Base-by-base conservation (phyloP, 2,329 filamentous ascomycete genomes). In the Aspergillus proliferans region DNA sequence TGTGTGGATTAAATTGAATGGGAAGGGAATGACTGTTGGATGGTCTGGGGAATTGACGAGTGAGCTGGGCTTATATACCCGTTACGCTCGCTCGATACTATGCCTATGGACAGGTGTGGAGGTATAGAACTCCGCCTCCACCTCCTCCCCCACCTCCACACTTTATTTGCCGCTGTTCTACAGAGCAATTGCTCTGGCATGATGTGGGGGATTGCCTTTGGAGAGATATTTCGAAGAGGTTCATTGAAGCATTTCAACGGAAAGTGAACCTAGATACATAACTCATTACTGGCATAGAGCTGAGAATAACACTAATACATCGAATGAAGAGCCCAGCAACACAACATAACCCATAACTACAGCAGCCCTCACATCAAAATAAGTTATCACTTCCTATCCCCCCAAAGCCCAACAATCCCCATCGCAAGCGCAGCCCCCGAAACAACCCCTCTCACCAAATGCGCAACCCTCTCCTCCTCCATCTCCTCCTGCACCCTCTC, bases 321-420 rank as follows among this genome's bases (percentile, higher is more conserved):
- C 9, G 26, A 38, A 4, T 19, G 34, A 19, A 18, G n/a, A 18
- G 2, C 34, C n/a, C 34, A 18, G 9, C n/a, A 22, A 21, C 40
- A 43, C 6, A 40, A 18, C 36, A 40, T 40, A 8, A 9, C 5
- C 5, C 3, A 40, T 40, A 40, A 18, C n/a, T 4, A 40, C 8
- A 30, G 5, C 26, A 12, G 4, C 10, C 10, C 26, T 30, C 4
- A 30, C 9, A 30, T 4, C 4, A 12, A 4, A 30, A 30, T 5
- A 30, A 12, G 12, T 2, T 5, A 38, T 54, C 45, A 56, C 34
- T 54, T 55, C 15, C 64, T 57, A 63, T 76, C 74, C 1, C 74
- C 74, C 74, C 74, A 76, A 24, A 76, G 66, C 6, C 74, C 74
- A 38, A 76, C 70, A 47, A 76, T 70, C 18, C 68, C 70, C 66